Evolutionary conservation across 306 rosid species (phyloP), one percentile per base, ranked within the genome.

Genomic region (Begonia loranthoides): DNA sequence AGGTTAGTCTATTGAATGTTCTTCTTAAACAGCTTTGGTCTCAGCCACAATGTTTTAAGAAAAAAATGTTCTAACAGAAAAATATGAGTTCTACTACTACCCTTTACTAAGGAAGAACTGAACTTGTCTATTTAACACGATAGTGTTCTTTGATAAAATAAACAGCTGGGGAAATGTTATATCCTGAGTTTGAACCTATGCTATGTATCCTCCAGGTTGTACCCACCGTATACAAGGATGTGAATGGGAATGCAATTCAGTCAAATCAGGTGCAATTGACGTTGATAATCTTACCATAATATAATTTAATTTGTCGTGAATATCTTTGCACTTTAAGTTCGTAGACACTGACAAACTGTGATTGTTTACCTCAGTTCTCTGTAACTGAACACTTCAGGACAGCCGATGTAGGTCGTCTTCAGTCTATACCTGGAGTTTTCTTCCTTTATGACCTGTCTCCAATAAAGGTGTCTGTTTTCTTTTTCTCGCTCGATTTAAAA

Each of bases 371-470:
- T 80, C 88, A 92, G 96, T 86, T 92, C 79, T 92, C 99, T 54
- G 96, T 92, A 33, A 92, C 99, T 13, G 99, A 92, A 67, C 99
- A 92, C 69, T 77, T 66, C 55, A 73, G 79, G 75, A 78, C 68
- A 39, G 81, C 75, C 53, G 99, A 86, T 52, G 60, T 79, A 4
- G 90, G 87, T 50, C 85, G 62, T 50, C 70, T 86, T 60, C 99
- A 80, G 67, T 85, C 87, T 64, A 80, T 90, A 54, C 99, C 99
- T 13, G 99, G 95, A 54, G 95, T 90, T 45, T 90, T 90, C 73
- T 90, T 86, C 80, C 82, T 85, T 63, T 90, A 90, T 62, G 99
- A 90, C 66, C 99, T 90, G 58, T 90, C 99, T 72, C 99, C 99
- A 44, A 90, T 90, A 64, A 86, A 86, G 95, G 99, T 85, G 61